A percentile compares a stretch with the other conserved stretches of the same genome.
phyloP scores from a whole-genome alignment of 441 rosid species.

The Metrosideros polymorpha region DNA sequence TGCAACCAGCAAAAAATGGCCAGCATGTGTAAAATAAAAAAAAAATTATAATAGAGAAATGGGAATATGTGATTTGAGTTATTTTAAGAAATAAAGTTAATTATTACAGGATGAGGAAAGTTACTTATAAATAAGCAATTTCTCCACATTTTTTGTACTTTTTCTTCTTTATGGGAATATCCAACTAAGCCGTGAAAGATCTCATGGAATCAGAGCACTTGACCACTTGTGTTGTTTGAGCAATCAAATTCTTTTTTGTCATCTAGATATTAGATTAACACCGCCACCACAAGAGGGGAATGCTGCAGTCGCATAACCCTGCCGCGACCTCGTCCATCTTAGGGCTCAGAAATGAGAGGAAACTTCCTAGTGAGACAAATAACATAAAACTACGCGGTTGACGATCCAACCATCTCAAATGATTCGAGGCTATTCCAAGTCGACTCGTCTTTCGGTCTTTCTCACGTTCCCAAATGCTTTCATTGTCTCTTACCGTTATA shows the following conservation, averaged over 20 bases:
- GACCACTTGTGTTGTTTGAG: too few relatives aligned
- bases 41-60: background rate
- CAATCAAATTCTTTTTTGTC: background rate
- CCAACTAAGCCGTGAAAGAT: background rate
- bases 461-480: background rate
- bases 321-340: background rate
- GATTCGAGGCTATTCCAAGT: too few relatives aligned
- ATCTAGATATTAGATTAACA: background rate
- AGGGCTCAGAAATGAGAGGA: background rate
- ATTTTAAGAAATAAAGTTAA: background rate
- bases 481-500: background rate
- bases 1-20: too few relatives aligned
- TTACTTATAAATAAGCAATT: background rate
- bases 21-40: background rate
- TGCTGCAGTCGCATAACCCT: background rate
- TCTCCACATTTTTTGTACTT: background rate
- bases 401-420: too few relatives aligned
- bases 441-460: background rate
- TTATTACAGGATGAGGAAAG: background rate
- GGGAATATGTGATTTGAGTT: background rate
- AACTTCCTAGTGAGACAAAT: background rate
- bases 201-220: background rate
- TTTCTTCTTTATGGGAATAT: background rate
- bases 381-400: too few relatives aligned
- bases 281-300: background rate